Evolutionary conservation across 176 grass and related monocot genomes (phyloP), one percentile per base, ranked within the genome.

Genomic region (Oryza brachyantha): DNA sequence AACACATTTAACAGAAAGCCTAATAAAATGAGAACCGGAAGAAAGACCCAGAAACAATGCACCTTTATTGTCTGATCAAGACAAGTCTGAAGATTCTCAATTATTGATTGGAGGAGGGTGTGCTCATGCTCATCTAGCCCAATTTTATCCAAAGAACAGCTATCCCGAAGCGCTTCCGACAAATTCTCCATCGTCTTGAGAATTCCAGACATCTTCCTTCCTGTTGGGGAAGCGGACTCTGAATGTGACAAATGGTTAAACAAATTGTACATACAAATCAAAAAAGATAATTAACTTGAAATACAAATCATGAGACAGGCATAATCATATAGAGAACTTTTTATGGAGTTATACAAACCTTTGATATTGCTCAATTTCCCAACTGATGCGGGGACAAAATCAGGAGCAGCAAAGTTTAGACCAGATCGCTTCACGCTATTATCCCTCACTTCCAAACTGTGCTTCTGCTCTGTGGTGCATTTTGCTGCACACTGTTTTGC

Each of bases 51-150:
- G 65, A 73, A 86, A 55, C 29, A 16, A 12, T 38, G 27, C 50
- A 87, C 88, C 88, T 81, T 81, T 72, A 38, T 84, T 67, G 42
- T 74, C 79, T 83, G 76, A n/a, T 61, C 19, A 65, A 87, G 72
- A 59, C 31, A 87, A 32, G 46, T 72, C 65, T 73, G 79, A 80
- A 91, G 84, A 87, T 80, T 80, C 32, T 68, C 80, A 81, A 87
- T 77, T 26, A 81, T 21, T 72, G 72, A 87, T 43, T 61, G 37
- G 29, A 91, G 8, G 58, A 87, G 58, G 3, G 16, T 66, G 24
- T 43, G 42, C 19, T 91, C 84, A 65, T 84, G 13, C 50, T 84
- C 81, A 31, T 84, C 76, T 25, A 87, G 21, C 76, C 73, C 29
- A 55, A 76, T 73, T 79, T 84, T 59, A 71, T 80, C 55, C 73